A percentile compares a stretch with the other conserved stretches of the same genome.
These are phyloP conservation scores for Camptophora hylomeconis DNA, from an alignment of 2,329 filamentous ascomycete genomes.

Conservation along the genomic window DNA sequence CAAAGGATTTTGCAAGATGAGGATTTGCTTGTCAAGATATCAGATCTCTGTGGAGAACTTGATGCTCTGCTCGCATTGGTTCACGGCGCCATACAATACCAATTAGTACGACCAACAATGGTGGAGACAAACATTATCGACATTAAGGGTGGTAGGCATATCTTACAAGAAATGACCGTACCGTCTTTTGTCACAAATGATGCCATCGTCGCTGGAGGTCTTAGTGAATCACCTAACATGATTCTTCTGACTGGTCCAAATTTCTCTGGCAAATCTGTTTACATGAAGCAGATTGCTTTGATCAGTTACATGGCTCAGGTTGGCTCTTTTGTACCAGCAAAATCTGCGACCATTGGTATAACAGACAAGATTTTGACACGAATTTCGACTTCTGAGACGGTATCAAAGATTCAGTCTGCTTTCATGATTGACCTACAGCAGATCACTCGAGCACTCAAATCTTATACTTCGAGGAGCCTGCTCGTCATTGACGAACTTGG, in stretches of 20 bases:
- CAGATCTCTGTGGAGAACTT: slow-evolving; percentile 71
- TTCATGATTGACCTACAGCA: slow-evolving; percentile 82
- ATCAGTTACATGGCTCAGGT: slow-evolving; percentile 89
- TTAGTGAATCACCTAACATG: slow-evolving; percentile 43
- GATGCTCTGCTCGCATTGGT: slow-evolving; percentile 71
- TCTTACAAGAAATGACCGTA: slow-evolving; percentile 73
- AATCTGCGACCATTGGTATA: slow-evolving; percentile 61
- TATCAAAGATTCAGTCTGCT: slow-evolving; percentile 51
- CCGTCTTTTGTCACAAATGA: slow-evolving; percentile 73
- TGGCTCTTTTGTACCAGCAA: slow-evolving; percentile 81
- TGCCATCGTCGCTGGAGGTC: slow-evolving; percentile 54
- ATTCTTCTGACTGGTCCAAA: slow-evolving; percentile 85
- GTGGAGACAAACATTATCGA: slow-evolving; percentile 55
- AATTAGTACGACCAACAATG: slow-evolving; percentile 56
- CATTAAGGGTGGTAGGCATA: slow-evolving; percentile 67
- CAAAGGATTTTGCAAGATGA: slow-evolving; percentile 58
- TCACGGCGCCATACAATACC: slow-evolving; percentile 61
- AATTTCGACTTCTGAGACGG: slow-evolving; percentile 60
- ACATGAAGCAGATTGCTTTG: slow-evolving; percentile 82
- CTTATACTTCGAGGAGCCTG: slow-evolving; percentile 63
- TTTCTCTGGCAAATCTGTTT: slow-evolving; percentile 92
- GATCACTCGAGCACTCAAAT: slow-evolving; percentile 60
- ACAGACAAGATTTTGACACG: slow-evolving; percentile 89
- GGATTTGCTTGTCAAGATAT: slow-evolving; percentile 51
- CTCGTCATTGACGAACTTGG: slow-evolving; percentile 89